These are phyloP conservation scores for Uronychia binucleata DNA, from an alignment of 73 alveolate species.

Conservation along the genomic window DNA sequence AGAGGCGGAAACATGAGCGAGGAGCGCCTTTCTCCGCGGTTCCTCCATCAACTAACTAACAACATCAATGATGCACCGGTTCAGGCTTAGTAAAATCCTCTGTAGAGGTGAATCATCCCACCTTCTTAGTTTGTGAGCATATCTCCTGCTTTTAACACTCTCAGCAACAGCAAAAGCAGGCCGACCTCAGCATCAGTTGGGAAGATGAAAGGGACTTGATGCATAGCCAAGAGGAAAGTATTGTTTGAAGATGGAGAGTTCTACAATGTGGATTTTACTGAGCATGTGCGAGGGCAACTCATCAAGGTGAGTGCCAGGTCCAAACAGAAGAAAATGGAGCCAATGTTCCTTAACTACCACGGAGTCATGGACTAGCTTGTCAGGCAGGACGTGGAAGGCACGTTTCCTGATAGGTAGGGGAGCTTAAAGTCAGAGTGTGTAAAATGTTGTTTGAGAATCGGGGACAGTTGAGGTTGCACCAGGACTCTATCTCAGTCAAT, in stretches of 20 bases:
- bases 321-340: neutral
- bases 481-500: neutral
- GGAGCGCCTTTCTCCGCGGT: too few relatives aligned
- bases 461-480: neutral
- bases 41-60: too few relatives aligned
- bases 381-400: neutral
- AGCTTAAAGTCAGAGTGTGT: neutral
- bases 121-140: neutral
- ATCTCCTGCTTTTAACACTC: too few relatives aligned
- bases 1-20: neutral
- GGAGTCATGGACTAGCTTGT: neutral
- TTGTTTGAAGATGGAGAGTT: neutral
- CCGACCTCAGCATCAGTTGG: neutral
- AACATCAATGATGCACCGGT: too few relatives aligned
- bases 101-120: neutral
- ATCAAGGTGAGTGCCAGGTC: neutral
- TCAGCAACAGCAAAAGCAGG: too few relatives aligned
- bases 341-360: neutral
- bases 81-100: neutral
- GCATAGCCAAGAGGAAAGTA: neutral
- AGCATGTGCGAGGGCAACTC: neutral
- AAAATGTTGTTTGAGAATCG: neutral
- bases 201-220: neutral
- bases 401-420: neutral
- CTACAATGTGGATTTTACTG: neutral